Base-by-base conservation (phyloP, 352 stramenopile genomes). In the Phytophthora multivora region DNA sequence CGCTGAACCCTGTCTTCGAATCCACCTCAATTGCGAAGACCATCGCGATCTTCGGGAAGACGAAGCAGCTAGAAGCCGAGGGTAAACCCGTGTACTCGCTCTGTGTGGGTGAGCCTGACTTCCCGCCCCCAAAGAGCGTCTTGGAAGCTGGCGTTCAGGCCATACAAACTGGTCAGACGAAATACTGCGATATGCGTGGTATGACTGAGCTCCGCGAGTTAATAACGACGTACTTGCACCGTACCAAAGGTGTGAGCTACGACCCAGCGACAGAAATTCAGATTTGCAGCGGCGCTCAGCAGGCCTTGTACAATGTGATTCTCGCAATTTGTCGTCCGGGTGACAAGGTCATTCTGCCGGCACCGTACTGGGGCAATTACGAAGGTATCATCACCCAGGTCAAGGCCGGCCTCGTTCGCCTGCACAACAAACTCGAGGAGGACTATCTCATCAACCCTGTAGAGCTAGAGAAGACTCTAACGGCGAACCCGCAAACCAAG, bases 341-440 rank as follows among this genome's bases (percentile, higher is more conserved):
- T 5, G 97, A 99, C 69, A 88, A 97, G 59, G 96, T 98, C 2
- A 71, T 99, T 36, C 87, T 99, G 47, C 97, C 97, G 16, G 91
- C 95, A 16, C 97, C 97, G 4, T 99, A 98, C 78, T 99, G 96
- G 96, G 93, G 97, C 5, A 98, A 78, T 23, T 99, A 99, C 80
- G 93, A 96, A 7, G 94, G 97, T 71, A 98, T 99, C 59, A 83
- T 93, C 26, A 80, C 86, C 39, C 79, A 98, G 28, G 89, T 91
- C 1, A 89, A 88, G 28, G 93, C 89, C 2, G 81, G 82, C 30
- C 82, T 96, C 0, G 79, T 98, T 5, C 83, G 96, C 53, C 70
- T 99, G 15, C 86, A 89, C 56, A 98, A 93, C 4, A 90, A 63
- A 31, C 73, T 93, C 10, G 79, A 96, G 36, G 88, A 98, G 55